These are phyloP conservation scores for Trypanosoma theileri DNA, from an alignment of 208 protist species.

Conservation along the genomic window DNA sequence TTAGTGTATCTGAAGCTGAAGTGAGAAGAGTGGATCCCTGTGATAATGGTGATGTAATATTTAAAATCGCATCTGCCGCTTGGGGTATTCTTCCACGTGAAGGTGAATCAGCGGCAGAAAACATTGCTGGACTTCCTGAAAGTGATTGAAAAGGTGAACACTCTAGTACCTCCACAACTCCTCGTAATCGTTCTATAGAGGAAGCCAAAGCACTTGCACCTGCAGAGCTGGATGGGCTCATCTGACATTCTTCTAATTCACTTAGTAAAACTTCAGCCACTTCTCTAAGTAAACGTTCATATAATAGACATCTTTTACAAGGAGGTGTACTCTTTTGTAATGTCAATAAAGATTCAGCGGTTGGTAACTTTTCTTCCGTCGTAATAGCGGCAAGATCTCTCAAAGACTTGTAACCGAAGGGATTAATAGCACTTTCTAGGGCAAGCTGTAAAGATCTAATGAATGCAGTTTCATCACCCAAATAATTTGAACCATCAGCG, in stretches of 20 bases:
- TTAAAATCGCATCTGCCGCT: too few species aligned
- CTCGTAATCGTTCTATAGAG: background rate
- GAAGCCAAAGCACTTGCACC: background rate
- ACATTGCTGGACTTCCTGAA: background rate
- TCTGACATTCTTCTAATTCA: background rate
- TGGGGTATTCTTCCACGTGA: background rate
- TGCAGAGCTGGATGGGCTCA: background rate
- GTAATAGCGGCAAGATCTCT: conserved; percentile 16
- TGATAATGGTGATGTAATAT: background rate
- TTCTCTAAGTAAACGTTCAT: conserved; percentile 2
- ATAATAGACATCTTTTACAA: background rate
- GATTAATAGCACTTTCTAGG: conserved; percentile 10
- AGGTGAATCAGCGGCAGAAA: background rate
- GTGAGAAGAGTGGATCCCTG: background rate
- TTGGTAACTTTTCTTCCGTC: background rate
- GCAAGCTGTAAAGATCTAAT: background rate
- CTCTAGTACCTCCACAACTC: background rate
- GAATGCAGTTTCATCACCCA: too few species aligned
- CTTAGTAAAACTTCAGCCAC: conserved; percentile 4
- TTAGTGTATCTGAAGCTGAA: background rate
- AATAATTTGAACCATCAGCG: too few species aligned
- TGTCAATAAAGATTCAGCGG: background rate
- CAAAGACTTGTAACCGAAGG: conserved; percentile 14
- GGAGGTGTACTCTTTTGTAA: background rate
- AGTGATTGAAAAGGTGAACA: background rate